A percentile compares a stretch with the other conserved stretches of the same genome.
These are phyloP conservation scores for Solanum chilense DNA, from an alignment of 257 asterid species.

Conservation along the genomic window DNA sequence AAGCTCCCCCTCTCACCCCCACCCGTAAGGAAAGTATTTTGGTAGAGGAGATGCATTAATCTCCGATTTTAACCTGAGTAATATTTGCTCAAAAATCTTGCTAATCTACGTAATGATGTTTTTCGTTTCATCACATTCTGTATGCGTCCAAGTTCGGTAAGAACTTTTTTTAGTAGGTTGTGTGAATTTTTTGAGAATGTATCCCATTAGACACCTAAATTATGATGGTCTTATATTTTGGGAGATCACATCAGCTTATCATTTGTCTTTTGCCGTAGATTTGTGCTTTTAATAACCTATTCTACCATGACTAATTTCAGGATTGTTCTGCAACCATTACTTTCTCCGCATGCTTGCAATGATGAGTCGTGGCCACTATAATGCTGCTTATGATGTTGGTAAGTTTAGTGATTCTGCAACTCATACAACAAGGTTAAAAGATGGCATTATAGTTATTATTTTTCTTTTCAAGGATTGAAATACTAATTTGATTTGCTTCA, in stretches of 20 bases:
- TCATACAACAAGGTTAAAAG: background rate
- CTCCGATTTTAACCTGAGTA: background rate
- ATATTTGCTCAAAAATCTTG: background rate
- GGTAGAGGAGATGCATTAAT: background rate
- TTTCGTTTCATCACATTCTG: background rate
- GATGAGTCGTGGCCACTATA: conserved; percentile 61
- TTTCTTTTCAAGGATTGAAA: background rate
- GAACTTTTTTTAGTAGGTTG: background rate
- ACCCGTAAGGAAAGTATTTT: background rate
- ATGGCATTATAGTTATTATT: background rate
- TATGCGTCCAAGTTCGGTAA: background rate
- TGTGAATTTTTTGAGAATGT: background rate
- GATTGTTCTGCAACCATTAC: conserved; percentile 80
- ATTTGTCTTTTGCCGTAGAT: background rate
- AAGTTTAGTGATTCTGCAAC: background rate
- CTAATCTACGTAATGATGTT: background rate
- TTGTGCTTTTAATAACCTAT: background rate
- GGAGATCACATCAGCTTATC: background rate
- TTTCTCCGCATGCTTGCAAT: conserved; percentile 84
- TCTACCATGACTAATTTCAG: conserved; percentile 17
- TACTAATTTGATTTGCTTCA: background rate
- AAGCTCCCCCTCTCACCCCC: background rate
- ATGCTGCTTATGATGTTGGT: conserved; percentile 51
- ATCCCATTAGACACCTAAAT: background rate
- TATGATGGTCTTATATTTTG: background rate